These are phyloP conservation scores for Penstemon davidsonii DNA, from an alignment of 257 asterid genomes.

Conservation along the genomic window DNA sequence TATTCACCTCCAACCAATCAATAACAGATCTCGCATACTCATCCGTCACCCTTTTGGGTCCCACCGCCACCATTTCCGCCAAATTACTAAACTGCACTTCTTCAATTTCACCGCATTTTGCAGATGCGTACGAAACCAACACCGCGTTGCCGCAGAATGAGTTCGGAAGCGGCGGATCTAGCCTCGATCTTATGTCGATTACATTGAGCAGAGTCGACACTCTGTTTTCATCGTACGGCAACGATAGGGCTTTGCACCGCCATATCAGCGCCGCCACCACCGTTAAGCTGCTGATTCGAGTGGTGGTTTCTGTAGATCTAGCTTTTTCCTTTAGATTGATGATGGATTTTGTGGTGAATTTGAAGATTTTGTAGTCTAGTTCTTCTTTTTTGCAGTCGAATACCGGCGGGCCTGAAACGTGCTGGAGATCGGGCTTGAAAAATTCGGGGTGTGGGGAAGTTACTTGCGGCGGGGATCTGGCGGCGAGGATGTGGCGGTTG, in stretches of 20 bases:
- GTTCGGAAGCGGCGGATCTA: slow-evolving; percentile 43
- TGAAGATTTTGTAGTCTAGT: slow-evolving; percentile 42
- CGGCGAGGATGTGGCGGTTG: slow-evolving; percentile 40
- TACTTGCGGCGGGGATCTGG: slow-evolving; percentile 36
- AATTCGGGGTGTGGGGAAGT: slow-evolving; percentile 32
- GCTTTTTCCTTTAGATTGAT: slow-evolving; percentile 43
- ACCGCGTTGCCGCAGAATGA: slow-evolving; percentile 52
- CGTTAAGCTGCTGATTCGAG: slow-evolving; percentile 34
- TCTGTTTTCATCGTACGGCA: not conserved
- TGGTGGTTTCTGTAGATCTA: not conserved
- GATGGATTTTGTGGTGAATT: slow-evolving; percentile 35
- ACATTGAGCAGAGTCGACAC: slow-evolving; percentile 39
- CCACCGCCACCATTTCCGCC: slow-evolving; percentile 38
- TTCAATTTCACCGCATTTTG: slow-evolving; percentile 37
- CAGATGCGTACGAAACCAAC: slow-evolving; percentile 33
- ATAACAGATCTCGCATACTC: slow-evolving; percentile 49
- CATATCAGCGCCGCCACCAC: slow-evolving; percentile 43
- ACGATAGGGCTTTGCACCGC: slow-evolving; percentile 48
- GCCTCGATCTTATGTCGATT: slow-evolving; percentile 42
- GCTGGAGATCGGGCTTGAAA: slow-evolving; percentile 42
- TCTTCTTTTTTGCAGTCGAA: slow-evolving; percentile 47
- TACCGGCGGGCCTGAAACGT: slow-evolving; percentile 39
- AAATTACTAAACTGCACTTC: slow-evolving; percentile 38
- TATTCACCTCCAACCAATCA: slow-evolving; percentile 53
- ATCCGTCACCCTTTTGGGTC: slow-evolving; percentile 33